Evolutionary conservation across 805 yeast species (phyloP).

Genomic region (Vanderwaltozyma yarrowii): DNA sequence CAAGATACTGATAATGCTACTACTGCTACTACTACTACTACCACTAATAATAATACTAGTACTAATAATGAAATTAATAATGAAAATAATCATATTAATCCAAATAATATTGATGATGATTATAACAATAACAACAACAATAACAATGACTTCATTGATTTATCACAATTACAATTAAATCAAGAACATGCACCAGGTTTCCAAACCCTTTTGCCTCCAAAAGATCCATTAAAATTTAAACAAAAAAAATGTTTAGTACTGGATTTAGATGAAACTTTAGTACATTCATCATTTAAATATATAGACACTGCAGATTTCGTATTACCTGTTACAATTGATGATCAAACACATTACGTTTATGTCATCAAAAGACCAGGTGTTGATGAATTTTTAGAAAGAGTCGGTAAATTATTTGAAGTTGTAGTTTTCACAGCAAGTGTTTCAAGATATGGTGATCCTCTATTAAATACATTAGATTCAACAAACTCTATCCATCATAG

Average conservation of each 20-base stretch:
- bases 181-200: constrained; percentile 60
- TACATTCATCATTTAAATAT: constrained; percentile 89
- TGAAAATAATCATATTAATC: not conserved
- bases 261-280: constrained; percentile 93
- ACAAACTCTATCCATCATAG: constrained; percentile 75
- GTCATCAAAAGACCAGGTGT: constrained; percentile 98
- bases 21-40: no score
- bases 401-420: constrained; percentile 83
- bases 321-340: constrained; percentile 84
- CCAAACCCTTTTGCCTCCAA: constrained; percentile 50
- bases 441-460: constrained; percentile 90
- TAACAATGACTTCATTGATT: constrained; percentile 37
- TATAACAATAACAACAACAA: not conserved
- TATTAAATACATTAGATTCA: constrained; percentile 79
- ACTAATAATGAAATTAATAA: not conserved
- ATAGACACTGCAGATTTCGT: constrained; percentile 91
- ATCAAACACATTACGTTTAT: constrained; percentile 84
- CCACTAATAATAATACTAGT: no score
- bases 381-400: constrained; percentile 76
- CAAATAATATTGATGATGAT: not conserved
- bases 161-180: constrained; percentile 58
- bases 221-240: constrained; percentile 32
- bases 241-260: constrained; percentile 78
- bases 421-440: constrained; percentile 97
- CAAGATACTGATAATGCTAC: constrained; percentile 1